Base-by-base conservation (phyloP, 2,329 filamentous ascomycete genomes). In the Neoscytalidium dimidiatum region DNA sequence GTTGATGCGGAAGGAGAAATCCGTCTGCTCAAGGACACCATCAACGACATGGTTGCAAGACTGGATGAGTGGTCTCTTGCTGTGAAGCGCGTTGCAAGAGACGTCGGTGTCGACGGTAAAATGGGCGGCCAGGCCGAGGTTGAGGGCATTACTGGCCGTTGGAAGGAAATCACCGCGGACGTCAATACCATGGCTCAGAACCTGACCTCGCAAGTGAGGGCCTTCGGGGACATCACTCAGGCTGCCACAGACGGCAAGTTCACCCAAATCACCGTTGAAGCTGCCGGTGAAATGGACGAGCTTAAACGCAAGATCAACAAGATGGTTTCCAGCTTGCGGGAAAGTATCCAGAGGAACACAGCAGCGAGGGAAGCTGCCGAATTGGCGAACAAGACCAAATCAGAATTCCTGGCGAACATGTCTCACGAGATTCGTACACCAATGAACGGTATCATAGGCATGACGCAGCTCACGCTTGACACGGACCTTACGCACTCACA, bases 221-320 rank as follows among this genome's bases (percentile, higher is more conserved):
- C 95, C 41, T 99, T 99, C 78, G 95, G 94, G 62, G 94, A 98
- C 76, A 98, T 99, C 72, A 97, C 94, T n/a, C 96, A 97, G 77
- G 89, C 95, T 41, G 95, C 95, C 29, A 97, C 94, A 66, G 94
- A 97, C 75, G 95, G 95, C 68, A 94, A 99, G 78, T 98, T 98
- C 77, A 96, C 92, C 26, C 96, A 97, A 76, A 88, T 99, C 76
- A 96, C 95, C 53, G 94, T 99, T 19, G 94, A 97, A 77, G 95
- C 95, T 21, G 97, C 94, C 13, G 95, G 95, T 68, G 95, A 99
- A 79, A 98, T 99, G 95, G 95, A 98, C 79, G 94, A 98, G 78
- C 85, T 99, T 71, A 99, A 99, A 81, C 89, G 94, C 73, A 98
- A 98, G 84, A 98, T 99, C 85, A 99, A 98, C 77, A 92, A 96